A percentile compares a stretch with the other conserved stretches of the same genome.
phyloP scores from a whole-genome alignment of 225 moss, liverwort and hornwort species.

The Antitrichia curtipendula region DNA sequence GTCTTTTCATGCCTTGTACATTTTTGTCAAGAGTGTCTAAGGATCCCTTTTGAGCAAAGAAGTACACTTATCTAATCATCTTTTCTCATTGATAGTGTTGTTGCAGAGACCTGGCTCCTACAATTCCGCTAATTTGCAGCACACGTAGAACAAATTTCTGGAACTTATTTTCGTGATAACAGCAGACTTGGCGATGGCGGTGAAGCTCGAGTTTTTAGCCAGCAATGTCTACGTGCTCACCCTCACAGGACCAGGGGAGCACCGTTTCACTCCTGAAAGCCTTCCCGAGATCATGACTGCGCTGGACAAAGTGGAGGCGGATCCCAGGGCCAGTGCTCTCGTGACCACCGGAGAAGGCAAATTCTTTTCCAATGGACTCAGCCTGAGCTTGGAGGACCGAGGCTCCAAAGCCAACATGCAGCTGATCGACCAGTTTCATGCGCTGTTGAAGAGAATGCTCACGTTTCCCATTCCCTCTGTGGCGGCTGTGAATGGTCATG shows the following conservation, averaged over 20 bases:
- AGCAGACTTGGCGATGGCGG: conserved; percentile 15
- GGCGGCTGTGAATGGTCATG: conserved; percentile 85
- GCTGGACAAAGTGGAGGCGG: conserved; percentile 77
- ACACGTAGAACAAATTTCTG: not conserved
- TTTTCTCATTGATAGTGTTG: not conserved
- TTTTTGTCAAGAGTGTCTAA: no score
- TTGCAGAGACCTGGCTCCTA: not conserved
- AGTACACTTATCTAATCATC: not conserved
- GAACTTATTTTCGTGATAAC: not conserved
- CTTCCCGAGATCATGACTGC: conserved; percentile 56
- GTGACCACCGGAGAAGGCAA: conserved; percentile 73
- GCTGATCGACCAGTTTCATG: conserved; percentile 43
- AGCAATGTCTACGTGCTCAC: conserved; percentile 58
- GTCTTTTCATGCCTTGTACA: not conserved
- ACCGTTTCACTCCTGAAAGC: conserved; percentile 45
- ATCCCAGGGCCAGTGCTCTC: conserved; percentile 46
- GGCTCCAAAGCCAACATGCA: conserved; percentile 35
- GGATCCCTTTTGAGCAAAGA: not conserved
- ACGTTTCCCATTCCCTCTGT: conserved; percentile 66
- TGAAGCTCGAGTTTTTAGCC: conserved; percentile 33
- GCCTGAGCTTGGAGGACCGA: conserved; percentile 30
- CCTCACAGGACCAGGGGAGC: conserved; percentile 50
- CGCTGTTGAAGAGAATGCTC: conserved; percentile 57
- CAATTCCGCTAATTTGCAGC: not conserved
- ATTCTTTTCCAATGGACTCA: conserved; percentile 72